phyloP scores from a whole-genome alignment of 2,329 filamentous ascomycete species.

The Fusarium sp. region DNA sequence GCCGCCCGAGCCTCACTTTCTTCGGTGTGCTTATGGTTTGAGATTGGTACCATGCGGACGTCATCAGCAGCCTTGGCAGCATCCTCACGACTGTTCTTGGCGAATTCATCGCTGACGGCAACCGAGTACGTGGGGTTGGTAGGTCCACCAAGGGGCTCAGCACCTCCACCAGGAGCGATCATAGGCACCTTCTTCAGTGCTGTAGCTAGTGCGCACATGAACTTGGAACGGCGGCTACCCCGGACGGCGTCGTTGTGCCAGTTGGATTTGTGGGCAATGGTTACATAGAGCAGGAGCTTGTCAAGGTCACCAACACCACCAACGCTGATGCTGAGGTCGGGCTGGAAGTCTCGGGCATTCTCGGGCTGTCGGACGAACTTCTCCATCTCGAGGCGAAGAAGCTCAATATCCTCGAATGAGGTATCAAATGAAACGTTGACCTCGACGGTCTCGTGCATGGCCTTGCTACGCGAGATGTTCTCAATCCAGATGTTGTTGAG shows the following conservation, averaged over 20 bases:
- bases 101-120: conserved; percentile 73
- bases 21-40: conserved; percentile 42
- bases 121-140: conserved; percentile 86
- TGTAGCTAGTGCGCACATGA: conserved; percentile 91
- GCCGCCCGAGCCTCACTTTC: conserved; percentile 56
- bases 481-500: conserved; percentile 95
- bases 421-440: conserved; percentile 88
- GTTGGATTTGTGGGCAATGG: conserved; percentile 92
- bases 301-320: conserved; percentile 83
- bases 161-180: conserved; percentile 78
- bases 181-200: conserved; percentile 90
- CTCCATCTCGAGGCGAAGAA: conserved; percentile 84
- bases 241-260: conserved; percentile 89
- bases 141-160: conserved; percentile 67
- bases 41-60: conserved; percentile 68
- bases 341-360: conserved; percentile 90
- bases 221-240: conserved; percentile 85
- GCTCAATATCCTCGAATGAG: conserved; percentile 86
- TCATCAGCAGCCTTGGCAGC: conserved; percentile 69
- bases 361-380: conserved; percentile 83
- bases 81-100: conserved; percentile 68
- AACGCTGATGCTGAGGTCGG: conserved; percentile 81
- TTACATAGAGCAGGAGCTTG: conserved; percentile 83
- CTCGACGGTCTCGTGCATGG: conserved; percentile 86
- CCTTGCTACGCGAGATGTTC: conserved; percentile 88